Evolutionary conservation across 192 early-diverging fungal genomes (phyloP).

Genomic region (Haplosporangium gracile): DNA sequence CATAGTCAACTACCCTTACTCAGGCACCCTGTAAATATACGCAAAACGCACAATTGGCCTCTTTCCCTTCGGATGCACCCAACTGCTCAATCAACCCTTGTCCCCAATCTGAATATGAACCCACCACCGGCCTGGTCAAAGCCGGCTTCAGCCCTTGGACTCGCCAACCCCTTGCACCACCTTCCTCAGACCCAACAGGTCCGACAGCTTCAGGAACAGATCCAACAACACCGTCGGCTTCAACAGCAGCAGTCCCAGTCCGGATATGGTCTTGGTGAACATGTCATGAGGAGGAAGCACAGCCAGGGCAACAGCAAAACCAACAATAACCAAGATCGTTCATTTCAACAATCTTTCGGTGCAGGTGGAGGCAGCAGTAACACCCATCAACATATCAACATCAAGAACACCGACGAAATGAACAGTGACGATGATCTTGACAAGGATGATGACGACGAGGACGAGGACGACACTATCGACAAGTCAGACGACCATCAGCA

Average conservation of each 20-base stretch:
- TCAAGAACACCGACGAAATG: slow-evolving; percentile 41
- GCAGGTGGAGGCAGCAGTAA: not conserved
- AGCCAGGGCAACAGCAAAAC: not conserved
- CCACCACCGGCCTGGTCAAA: slow-evolving; percentile 48
- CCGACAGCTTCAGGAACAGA: slow-evolving; percentile 48
- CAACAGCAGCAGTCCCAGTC: slow-evolving; percentile 49
- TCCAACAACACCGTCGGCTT: slow-evolving; percentile 42
- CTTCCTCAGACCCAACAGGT: slow-evolving; percentile 47
- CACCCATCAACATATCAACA: slow-evolving; percentile 45
- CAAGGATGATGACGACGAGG: slow-evolving; percentile 32
- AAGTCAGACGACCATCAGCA: slow-evolving; percentile 10
- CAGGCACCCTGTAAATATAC: slow-evolving; percentile 13
- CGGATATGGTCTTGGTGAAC: slow-evolving; percentile 27
- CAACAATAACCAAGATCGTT: slow-evolving; percentile 24
- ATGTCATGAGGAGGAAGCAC: slow-evolving; percentile 30
- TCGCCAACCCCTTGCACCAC: slow-evolving; percentile 37
- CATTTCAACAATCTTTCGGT: slow-evolving; percentile 22
- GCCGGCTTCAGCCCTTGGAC: slow-evolving; percentile 35
- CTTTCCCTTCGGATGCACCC: slow-evolving; percentile 21
- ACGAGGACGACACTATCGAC: not conserved
- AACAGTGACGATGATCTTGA: slow-evolving; percentile 42
- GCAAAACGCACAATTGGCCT: not conserved
- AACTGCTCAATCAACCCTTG: slow-evolving; percentile 31
- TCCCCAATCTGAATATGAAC: slow-evolving; percentile 51
- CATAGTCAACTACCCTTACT: not conserved